Conservation (phyloP, 169 alveolate species). For the Babesia gibsoni region DNA sequence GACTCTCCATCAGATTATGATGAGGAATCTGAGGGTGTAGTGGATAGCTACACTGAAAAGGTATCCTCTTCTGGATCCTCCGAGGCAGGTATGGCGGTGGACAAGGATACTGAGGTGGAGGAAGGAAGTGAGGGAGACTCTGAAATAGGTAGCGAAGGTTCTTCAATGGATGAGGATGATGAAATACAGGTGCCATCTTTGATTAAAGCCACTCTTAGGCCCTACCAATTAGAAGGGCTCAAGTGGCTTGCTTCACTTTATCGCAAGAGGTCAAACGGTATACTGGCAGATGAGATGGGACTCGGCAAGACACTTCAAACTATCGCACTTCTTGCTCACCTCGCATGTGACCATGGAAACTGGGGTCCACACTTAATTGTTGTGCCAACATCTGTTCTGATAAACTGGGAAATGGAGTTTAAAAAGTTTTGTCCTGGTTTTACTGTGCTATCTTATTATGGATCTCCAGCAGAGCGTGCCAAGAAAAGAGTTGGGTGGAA, state of each 20-base stretch:
- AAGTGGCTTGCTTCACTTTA: slow-evolving; percentile 96
- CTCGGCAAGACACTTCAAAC: slow-evolving; percentile 98
- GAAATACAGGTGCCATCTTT: slow-evolving; percentile 83
- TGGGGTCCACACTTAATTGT: slow-evolving; percentile 99
- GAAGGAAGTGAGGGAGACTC: slow-evolving; percentile 17
- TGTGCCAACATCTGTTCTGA: slow-evolving; percentile 97
- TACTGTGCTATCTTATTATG: slow-evolving; percentile 92
- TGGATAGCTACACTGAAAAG: neutral
- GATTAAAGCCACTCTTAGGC: slow-evolving; percentile 88
- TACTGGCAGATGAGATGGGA: slow-evolving; percentile 99
- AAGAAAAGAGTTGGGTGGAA: slow-evolving; percentile 90
- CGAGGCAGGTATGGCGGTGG: neutral
- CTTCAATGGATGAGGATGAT: slow-evolving; percentile 71
- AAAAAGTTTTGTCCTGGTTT: slow-evolving; percentile 98
- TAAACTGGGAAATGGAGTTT: slow-evolving; percentile 99
- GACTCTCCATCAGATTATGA: slow-evolving; percentile 8
- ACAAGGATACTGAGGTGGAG: neutral
- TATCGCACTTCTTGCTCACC: slow-evolving; percentile 94
- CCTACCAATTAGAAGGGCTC: slow-evolving; percentile 93
- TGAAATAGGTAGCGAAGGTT: slow-evolving; percentile 44
- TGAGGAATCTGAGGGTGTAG: neutral
- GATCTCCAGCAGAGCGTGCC: slow-evolving; percentile 83
- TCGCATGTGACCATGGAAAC: slow-evolving; percentile 92
- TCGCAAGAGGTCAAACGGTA: slow-evolving; percentile 93
- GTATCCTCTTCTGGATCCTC: too few species aligned